Evolutionary conservation across 1,139 yeast genomes (phyloP).

Genomic region (Kurtzmaniella quercitrusa): DNA sequence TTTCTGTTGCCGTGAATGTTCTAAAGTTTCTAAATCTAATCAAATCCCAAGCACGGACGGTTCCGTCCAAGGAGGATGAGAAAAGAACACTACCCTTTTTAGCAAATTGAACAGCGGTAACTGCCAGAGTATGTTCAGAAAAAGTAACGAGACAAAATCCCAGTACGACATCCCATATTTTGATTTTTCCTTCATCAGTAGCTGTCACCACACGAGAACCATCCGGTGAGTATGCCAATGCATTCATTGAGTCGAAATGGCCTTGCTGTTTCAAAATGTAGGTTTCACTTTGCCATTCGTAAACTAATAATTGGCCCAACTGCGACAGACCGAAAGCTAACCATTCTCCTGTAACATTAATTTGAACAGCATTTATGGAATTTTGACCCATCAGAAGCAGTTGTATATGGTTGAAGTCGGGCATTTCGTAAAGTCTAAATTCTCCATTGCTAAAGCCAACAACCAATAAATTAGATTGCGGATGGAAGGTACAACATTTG

Average conservation of each 20-base stretch:
- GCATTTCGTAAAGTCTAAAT: constrained; percentile 85
- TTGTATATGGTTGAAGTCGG: constrained; percentile 70
- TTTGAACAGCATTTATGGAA: constrained; percentile 74
- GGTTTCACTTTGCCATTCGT: constrained; percentile 99
- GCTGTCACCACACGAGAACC: constrained; percentile 92
- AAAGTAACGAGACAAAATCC: constrained; percentile 94
- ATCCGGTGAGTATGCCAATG: constrained; percentile 88
- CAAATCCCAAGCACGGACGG: constrained; percentile 96
- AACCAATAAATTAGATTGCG: constrained; percentile 63
- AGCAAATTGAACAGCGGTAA: constrained; percentile 84
- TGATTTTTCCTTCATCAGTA: constrained; percentile 93
- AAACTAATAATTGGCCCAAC: constrained; percentile 89
- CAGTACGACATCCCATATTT: constrained; percentile 91
- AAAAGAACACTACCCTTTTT: constrained; percentile 85
- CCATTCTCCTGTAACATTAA: constrained; percentile 93
- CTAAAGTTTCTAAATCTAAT: constrained; percentile 90
- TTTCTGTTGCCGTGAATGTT: constrained; percentile 85
- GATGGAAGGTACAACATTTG: constrained; percentile 80
- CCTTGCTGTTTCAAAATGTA: constrained; percentile 95
- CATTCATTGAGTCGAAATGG: constrained; percentile 86
- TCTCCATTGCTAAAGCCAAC: constrained; percentile 94
- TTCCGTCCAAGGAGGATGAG: constrained; percentile 91
- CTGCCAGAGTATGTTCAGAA: constrained; percentile 85
- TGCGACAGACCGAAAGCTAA: constrained; percentile 89
- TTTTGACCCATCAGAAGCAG: constrained; percentile 91